These are phyloP conservation scores for Aspergillus haitiensis DNA, from an alignment of 495 filamentous ascomycete genomes.

Conservation along the genomic window DNA sequence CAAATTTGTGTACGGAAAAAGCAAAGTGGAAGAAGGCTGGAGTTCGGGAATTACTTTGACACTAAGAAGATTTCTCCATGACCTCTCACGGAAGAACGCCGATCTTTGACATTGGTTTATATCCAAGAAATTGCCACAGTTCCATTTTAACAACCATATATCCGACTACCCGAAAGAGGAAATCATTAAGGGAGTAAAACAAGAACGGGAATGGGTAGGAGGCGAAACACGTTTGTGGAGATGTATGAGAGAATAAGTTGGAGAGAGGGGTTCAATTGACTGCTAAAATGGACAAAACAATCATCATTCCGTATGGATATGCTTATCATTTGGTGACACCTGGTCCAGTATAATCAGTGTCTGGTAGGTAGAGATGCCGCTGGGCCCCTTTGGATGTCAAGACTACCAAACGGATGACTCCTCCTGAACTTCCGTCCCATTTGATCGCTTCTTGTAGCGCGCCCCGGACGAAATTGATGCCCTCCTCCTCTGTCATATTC, in stretches of 20 bases:
- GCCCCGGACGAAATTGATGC: constrained; percentile 89
- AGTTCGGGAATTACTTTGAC: background rate
- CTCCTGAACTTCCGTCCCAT: constrained; percentile 98
- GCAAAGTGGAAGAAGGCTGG: background rate
- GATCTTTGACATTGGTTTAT: background rate
- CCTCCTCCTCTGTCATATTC: constrained; percentile 89
- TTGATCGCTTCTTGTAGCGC: constrained; percentile 92
- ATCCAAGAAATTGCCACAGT: background rate
- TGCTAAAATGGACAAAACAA: constrained; percentile 24
- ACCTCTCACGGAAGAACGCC: background rate
- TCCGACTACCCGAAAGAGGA: too few relatives aligned
- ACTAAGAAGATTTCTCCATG: background rate
- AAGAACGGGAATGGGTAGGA: background rate
- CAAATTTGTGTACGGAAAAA: background rate
- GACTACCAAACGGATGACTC: constrained; percentile 96
- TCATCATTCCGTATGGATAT: constrained; percentile 32
- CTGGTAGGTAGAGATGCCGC: constrained; percentile 86
- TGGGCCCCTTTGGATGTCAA: constrained; percentile 84
- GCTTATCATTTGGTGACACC: constrained; percentile 49
- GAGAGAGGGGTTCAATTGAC: constrained; percentile 10
- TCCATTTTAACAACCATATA: too few relatives aligned
- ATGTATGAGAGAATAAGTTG: background rate
- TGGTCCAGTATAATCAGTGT: constrained; percentile 73
- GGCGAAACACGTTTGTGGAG: background rate
- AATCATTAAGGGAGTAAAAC: background rate